Conservation (phyloP, 805 yeast species). For the Candida krabiensis region DNA sequence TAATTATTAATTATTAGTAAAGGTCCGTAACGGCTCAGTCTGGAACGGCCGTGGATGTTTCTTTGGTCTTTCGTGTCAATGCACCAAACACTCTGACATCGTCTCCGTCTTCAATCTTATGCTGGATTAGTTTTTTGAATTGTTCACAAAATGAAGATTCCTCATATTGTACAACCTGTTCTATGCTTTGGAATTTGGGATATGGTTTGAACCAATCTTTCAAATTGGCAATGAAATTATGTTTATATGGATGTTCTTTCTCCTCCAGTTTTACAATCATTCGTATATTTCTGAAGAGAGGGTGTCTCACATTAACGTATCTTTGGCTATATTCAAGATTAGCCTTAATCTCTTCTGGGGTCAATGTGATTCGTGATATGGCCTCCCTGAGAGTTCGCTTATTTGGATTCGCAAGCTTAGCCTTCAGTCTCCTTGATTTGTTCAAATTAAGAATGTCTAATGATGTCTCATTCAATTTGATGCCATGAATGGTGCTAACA, state of each 20-base stretch:
- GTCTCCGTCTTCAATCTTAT: slow-evolving; percentile 30
- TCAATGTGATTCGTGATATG: not conserved
- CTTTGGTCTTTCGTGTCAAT: slow-evolving; percentile 3
- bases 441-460: slow-evolving; percentile 42
- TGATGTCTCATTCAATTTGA: slow-evolving; percentile 52
- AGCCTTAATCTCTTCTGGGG: slow-evolving; percentile 23
- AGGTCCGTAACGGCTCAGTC: no score
- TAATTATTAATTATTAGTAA: no score
- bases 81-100: slow-evolving; percentile 28
- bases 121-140: slow-evolving; percentile 21
- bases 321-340: slow-evolving; percentile 28
- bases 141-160: slow-evolving; percentile 22
- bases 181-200: slow-evolving; percentile 13
- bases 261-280: slow-evolving; percentile 37
- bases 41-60: no score
- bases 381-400: slow-evolving; percentile 21
- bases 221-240: slow-evolving; percentile 39
- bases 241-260: slow-evolving; percentile 36
- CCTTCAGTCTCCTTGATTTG: slow-evolving; percentile 11
- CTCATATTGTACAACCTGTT: slow-evolving; percentile 29
- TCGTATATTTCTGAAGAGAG: slow-evolving; percentile 31
- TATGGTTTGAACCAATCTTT: slow-evolving; percentile 26
- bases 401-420: slow-evolving; percentile 23
- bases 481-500: slow-evolving; percentile 43
- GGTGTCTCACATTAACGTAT: slow-evolving; percentile 44